A percentile compares a stretch with the other conserved stretches of the same genome.
phyloP scores from a whole-genome alignment of 108 stramenopile genomes.

The Nitzschia sp. region DNA sequence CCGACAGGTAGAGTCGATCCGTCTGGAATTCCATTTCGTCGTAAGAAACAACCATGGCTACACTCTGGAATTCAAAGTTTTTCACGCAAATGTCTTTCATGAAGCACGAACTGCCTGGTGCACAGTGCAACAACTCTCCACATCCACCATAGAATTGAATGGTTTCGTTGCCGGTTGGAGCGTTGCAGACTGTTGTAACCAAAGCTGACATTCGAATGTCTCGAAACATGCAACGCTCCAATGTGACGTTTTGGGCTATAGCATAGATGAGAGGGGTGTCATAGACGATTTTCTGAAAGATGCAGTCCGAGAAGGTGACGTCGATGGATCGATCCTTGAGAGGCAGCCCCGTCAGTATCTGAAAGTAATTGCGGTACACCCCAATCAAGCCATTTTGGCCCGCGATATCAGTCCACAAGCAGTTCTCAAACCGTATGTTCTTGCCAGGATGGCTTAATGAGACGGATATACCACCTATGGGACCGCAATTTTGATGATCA shows the following conservation, averaged over 20 bases:
- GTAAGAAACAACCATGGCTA: not conserved
- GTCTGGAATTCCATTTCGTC: too few relatives aligned
- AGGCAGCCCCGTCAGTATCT: not conserved
- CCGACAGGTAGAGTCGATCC: too few relatives aligned
- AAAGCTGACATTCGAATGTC: not conserved
- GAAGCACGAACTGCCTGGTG: not conserved
- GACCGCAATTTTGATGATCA: not conserved
- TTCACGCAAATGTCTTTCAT: not conserved
- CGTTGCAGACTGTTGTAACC: not conserved
- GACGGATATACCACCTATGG: not conserved
- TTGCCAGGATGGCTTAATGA: not conserved
- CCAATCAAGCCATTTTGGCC: conserved; percentile 4
- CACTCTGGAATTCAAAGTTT: not conserved
- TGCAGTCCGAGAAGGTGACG: conserved; percentile 8
- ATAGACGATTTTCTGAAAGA: conserved; percentile 12
- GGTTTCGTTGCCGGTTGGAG: not conserved
- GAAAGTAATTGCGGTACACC: not conserved
- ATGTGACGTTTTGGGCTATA: not conserved
- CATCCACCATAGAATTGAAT: not conserved
- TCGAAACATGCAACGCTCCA: conserved; percentile 4
- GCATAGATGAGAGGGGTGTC: conserved; percentile 1
- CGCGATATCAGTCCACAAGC: conserved; percentile 1
- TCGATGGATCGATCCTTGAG: not conserved
- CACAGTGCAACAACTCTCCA: not conserved
- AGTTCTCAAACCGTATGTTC: conserved; percentile 4